phyloP scores from a whole-genome alignment of 2,329 filamentous ascomycete genomes.

The Claviceps pazoutovae region DNA sequence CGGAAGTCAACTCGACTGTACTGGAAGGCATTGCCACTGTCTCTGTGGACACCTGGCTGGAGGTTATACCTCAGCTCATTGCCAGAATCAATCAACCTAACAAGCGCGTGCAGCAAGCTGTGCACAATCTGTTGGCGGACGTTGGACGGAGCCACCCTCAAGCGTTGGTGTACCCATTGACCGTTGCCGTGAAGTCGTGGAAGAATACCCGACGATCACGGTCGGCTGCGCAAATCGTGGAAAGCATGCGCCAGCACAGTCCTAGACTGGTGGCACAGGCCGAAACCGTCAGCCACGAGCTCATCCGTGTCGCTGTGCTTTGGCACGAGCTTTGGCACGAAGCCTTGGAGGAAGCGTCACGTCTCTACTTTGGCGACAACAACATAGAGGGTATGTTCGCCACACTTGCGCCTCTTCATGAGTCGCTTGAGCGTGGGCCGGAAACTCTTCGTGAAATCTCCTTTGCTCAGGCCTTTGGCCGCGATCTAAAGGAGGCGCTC shows the following conservation, averaged over 20 bases:
- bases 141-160: slow-evolving; percentile 91
- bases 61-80: slow-evolving; percentile 95
- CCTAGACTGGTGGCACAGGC: slow-evolving; percentile 87
- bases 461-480: slow-evolving; percentile 92
- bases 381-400: slow-evolving; percentile 97
- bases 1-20: slow-evolving; percentile 77
- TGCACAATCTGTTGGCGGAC: slow-evolving; percentile 83
- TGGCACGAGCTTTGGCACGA: slow-evolving; percentile 99
- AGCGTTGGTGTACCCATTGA: slow-evolving; percentile 90
- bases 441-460: slow-evolving; percentile 93
- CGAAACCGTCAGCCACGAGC: slow-evolving; percentile 85
- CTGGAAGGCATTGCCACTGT: slow-evolving; percentile 84
- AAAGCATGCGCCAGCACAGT: slow-evolving; percentile 93
- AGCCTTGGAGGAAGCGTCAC: slow-evolving; percentile 87
- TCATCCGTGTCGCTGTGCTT: slow-evolving; percentile 89
- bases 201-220: slow-evolving; percentile 71
- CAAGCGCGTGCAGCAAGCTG: slow-evolving; percentile 70
- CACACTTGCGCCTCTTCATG: slow-evolving; percentile 78
- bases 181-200: slow-evolving; percentile 90
- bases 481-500: slow-evolving; percentile 84
- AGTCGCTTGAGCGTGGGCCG: slow-evolving; percentile 77
- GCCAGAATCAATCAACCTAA: slow-evolving; percentile 96
- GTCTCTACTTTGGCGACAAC: slow-evolving; percentile 92
- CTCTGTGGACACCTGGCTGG: slow-evolving; percentile 95
- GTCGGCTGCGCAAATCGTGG: slow-evolving; percentile 89